Evolutionary conservation across 257 asterid species (phyloP).

Genomic region (Voacanga thouarsii): DNA sequence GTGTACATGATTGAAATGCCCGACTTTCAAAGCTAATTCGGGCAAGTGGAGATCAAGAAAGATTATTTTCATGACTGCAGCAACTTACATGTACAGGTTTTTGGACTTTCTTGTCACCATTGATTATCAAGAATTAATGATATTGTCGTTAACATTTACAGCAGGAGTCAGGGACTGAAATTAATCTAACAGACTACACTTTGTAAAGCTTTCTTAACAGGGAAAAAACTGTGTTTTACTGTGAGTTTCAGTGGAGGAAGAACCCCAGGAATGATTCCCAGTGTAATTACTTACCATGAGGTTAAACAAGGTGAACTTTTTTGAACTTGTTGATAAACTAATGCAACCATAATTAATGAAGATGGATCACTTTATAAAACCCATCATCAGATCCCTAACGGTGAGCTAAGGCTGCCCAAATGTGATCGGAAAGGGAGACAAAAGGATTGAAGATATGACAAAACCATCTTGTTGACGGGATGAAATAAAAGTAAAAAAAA

Average conservation of each 20-base stretch:
- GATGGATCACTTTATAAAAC: neutral
- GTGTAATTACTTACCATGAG: neutral
- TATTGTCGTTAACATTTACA: neutral
- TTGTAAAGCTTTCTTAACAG: neutral
- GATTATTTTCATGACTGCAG: constrained; percentile 3
- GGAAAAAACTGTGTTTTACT: neutral
- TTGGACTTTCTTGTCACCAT: constrained; percentile 6
- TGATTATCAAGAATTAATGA: constrained; percentile 1
- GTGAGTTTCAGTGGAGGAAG: neutral
- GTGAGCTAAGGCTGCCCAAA: neutral
- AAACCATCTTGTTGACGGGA: neutral
- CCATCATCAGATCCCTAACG: neutral
- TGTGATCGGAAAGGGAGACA: neutral
- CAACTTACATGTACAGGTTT: neutral
- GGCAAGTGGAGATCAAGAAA: neutral
- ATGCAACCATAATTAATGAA: neutral
- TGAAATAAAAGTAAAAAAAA: neutral
- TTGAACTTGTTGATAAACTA: neutral
- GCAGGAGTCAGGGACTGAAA: neutral
- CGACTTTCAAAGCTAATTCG: neutral
- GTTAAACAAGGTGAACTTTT: neutral
- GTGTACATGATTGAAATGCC: neutral
- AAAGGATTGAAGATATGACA: neutral
- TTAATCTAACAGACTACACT: neutral
- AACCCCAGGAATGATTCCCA: constrained; percentile 1